phyloP scores from a whole-genome alignment of 164 flowering plant species.

The Nelumbo lutea region DNA sequence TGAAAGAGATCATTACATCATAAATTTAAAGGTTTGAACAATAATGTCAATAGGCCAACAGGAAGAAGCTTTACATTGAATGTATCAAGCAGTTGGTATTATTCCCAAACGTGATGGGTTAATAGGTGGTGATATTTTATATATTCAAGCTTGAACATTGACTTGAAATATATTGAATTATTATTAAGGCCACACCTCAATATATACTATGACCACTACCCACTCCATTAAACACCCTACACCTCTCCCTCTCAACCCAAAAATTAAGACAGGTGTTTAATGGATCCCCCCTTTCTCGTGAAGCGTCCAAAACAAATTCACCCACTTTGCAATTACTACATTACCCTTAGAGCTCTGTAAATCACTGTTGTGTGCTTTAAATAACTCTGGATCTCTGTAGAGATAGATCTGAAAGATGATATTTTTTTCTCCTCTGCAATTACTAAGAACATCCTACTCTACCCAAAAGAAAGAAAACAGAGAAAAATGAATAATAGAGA shows the following conservation, averaged over 20 bases:
- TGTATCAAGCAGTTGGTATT: neutral
- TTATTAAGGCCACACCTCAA: neutral
- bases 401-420: neutral
- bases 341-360: neutral
- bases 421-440: too few species aligned
- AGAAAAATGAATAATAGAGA: too few species aligned
- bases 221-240: neutral
- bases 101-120: neutral
- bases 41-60: neutral
- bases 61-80: neutral
- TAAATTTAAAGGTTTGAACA: too few species aligned
- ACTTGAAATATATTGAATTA: neutral
- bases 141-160: neutral
- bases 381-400: neutral
- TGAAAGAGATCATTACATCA: neutral
- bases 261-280: neutral
- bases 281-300: slow-evolving; percentile 1
- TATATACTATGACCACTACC: neutral
- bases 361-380: neutral
- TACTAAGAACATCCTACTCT: too few species aligned
- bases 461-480: too few species aligned
- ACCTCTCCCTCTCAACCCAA: neutral
- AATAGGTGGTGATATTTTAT: neutral
- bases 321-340: neutral
- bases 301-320: neutral